These are phyloP conservation scores for Glaciozyma antarctica DNA, from an alignment of 768 basidiomycete species.

Conservation along the genomic window DNA sequence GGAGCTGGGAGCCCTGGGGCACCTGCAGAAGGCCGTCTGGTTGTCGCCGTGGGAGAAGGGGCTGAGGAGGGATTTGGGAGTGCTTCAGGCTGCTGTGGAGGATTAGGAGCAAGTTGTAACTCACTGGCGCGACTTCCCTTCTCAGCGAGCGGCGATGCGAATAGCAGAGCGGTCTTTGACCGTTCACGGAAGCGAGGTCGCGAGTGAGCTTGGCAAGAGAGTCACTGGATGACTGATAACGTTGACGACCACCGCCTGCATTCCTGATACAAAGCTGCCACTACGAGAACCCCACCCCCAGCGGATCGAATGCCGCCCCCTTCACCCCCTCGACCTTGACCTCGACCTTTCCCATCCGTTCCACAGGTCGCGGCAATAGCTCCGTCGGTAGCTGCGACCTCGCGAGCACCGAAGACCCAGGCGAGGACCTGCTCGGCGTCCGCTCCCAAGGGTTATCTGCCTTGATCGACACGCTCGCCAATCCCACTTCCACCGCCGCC, in stretches of 20 bases:
- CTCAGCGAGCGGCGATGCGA: too few species aligned
- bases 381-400: background rate
- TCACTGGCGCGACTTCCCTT: too few species aligned
- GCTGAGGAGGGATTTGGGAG: background rate
- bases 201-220: too few species aligned
- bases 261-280: too few species aligned
- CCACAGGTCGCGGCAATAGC: background rate
- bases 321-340: too few species aligned
- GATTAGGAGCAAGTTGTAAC: too few species aligned
- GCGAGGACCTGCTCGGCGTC: background rate
- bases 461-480: background rate
- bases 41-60: constrained; percentile 19
- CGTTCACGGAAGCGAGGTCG: too few species aligned
- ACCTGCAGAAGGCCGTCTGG: constrained; percentile 12
- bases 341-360: background rate
- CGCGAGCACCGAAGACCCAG: background rate
- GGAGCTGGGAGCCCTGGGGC: background rate
- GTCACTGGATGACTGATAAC: too few species aligned
- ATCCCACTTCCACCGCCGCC: background rate
- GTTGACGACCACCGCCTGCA: too few species aligned
- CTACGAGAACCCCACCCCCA: constrained; percentile 6
- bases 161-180: too few species aligned
- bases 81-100: too few species aligned
- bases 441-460: background rate
- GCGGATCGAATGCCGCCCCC: background rate